Conservation (phyloP, 805 yeast species). For the Diddensiella santjacobensis region DNA sequence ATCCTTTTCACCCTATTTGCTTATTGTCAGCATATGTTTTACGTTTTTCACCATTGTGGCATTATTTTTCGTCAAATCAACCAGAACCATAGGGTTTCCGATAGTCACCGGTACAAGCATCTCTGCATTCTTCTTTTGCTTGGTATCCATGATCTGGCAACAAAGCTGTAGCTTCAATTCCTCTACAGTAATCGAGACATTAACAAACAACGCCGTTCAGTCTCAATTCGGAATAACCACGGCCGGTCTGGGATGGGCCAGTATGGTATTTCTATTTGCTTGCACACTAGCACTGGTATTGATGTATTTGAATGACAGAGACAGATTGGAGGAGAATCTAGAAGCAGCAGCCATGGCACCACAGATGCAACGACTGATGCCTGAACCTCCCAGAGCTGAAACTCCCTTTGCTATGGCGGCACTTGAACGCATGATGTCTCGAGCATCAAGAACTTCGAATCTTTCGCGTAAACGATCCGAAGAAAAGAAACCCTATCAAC, state of each 20-base stretch:
- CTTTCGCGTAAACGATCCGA: neutral
- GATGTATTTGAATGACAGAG: slow-evolving; percentile 13
- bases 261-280: slow-evolving; percentile 15
- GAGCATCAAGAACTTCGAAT: neutral
- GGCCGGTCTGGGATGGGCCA: slow-evolving; percentile 25
- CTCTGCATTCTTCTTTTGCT: slow-evolving; percentile 15
- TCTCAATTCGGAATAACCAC: slow-evolving; percentile 16
- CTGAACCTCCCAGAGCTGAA: neutral
- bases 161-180: slow-evolving; percentile 17
- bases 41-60: slow-evolving; percentile 15
- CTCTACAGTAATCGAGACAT: slow-evolving; percentile 1
- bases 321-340: neutral
- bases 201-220: slow-evolving; percentile 12
- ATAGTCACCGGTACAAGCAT: slow-evolving; percentile 12
- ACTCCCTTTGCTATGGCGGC: neutral
- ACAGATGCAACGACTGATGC: neutral
- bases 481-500: neutral
- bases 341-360: neutral
- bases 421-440: neutral
- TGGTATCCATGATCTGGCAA: slow-evolving; percentile 25
- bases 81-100: slow-evolving; percentile 15
- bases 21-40: slow-evolving; percentile 18
- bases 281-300: slow-evolving; percentile 15
- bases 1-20: slow-evolving; percentile 19
- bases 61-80: slow-evolving; percentile 10